Evolutionary conservation across 2,329 filamentous ascomycete species (phyloP), one percentile per base, ranked within the genome.

Genomic region (Ophiostoma angusticollis): DNA sequence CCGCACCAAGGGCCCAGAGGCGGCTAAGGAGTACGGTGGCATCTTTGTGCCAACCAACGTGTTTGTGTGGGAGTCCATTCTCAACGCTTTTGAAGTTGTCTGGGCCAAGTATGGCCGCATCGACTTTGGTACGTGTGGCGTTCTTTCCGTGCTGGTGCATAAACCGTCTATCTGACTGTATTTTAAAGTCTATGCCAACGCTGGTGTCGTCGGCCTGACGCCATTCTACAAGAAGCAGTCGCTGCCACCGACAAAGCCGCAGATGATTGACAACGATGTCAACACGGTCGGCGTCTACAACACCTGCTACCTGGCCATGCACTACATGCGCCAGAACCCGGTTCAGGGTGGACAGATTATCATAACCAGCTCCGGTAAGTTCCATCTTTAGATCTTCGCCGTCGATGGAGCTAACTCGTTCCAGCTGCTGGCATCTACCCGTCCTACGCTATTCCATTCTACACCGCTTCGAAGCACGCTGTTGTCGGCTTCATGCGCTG

Each of bases 31-130:
- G 22, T 19, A 23, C 12, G 37, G 37, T 9, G 36, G 36, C 29
- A 36, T 39, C 18, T 43, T 43, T 11, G 16, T 24, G 2, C 22
- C 19, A 8, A 22, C 37, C 31, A 38, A 43, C 25, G 41, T 43
- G 8, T 12, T 19, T 11, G 12, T 14, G 9, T 32, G 27, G 14
- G 52, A 57, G 18, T 53, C 52, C 29, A 56, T 60, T 32, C 55
- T 54, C 0, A 43, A 48, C 0, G 58, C 52, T 0, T 64, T 63
- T 35, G 48, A 52, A 39, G 50, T 54, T 18, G 48, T 58, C 2
- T 51, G 54, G 35, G 43, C 46, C 4, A 42, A 53, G 12, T 50
- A 53, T 14, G 60, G 61, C 2, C 50, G 52, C 11, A 41, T 43
- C 17, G 41, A 43, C 33, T 43, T 43, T 37, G 35, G 35, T 37